Base-by-base conservation (phyloP, 2,329 filamentous ascomycete genomes). In the Septoria petroselini region DNA sequence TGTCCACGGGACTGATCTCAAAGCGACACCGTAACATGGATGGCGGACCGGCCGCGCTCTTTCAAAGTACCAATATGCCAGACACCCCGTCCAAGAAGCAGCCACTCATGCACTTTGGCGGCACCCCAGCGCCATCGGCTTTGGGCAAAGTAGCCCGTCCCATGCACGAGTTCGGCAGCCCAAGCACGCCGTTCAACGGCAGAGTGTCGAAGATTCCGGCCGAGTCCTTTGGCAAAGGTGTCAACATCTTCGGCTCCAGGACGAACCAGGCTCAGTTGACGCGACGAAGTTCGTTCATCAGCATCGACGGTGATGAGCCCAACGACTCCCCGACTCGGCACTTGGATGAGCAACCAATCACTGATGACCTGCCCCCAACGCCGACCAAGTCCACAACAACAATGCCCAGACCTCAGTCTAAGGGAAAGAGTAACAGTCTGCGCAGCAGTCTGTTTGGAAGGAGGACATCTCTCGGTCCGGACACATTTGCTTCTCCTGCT, bases 21-120 rank as follows among this genome's bases (percentile, higher is more conserved):
- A 98, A 98, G 73, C 88, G 94, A 69, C 94, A 93, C 64, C 84
- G 88, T 50, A 72, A 75, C 66, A 80, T 84, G 0, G 88, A 96
- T 59, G 80, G 88, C 43, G 79, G 68, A 57, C 71, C 74, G 64
- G 70, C 73, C 58, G 70, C 68, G 45, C 69, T 73, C 30, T 74
- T 73, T 18, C 72, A 72, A 21, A 78, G 77, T 69, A 83, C 85
- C 65, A 73, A 81, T 23, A 91, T 95, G 76, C 91, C 93, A 1
- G 93, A 97, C 65, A 98, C 93, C 1, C 93, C 93, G 1, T 97
- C 93, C 71, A 98, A 97, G 74, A 90, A 93, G 65, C 84, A 86
- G 73, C 85, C 50, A 81, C 91, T 71, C 77, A 86, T 61, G 81
- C 86, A 43, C 80, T 80, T 69, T 41, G 73, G 76, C 38, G 70